phyloP scores from a whole-genome alignment of 768 basidiomycete species.

The Leccinum truebloodii region DNA sequence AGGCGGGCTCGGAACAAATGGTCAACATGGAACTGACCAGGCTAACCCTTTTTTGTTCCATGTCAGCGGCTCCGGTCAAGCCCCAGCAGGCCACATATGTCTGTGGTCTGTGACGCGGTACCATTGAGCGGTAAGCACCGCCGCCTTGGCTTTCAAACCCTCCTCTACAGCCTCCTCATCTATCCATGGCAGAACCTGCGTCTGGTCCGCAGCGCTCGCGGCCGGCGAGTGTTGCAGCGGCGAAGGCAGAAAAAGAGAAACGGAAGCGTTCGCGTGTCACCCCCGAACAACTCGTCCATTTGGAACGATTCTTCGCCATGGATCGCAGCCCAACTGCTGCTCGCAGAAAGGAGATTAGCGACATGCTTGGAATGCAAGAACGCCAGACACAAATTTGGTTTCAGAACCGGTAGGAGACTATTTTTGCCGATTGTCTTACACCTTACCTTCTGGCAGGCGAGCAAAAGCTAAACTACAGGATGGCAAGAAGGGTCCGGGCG shows the following conservation, averaged over 20 bases:
- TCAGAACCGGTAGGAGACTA: conserved; percentile 60
- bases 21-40: conserved; percentile 15
- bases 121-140: conserved; percentile 19
- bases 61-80: conserved; percentile 31
- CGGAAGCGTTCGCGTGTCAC: conserved; percentile 79
- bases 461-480: conserved; percentile 80
- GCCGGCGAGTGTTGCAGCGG: conserved; percentile 27
- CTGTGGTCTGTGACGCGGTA: conserved; percentile 26
- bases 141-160: conserved; percentile 30
- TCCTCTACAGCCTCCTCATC: conserved; percentile 23
- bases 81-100: conserved; percentile 28
- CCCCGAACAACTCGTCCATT: conserved; percentile 73
- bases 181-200: conserved; percentile 30
- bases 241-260: conserved; percentile 50
- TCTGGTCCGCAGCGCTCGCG: conserved; percentile 39
- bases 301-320: conserved; percentile 67
- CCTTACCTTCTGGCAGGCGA: conserved; percentile 47
- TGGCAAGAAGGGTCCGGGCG: conserved; percentile 47
- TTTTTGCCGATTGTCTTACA: not conserved
- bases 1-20: conserved; percentile 32
- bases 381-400: conserved; percentile 92
- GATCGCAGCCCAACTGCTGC: conserved; percentile 75
- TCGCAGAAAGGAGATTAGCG: conserved; percentile 71
- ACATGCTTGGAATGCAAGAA: conserved; percentile 77
- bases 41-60: conserved; percentile 32